Evolutionary conservation across 768 basidiomycete species (phyloP).

Genomic region (Pulveroboletus sp.): DNA sequence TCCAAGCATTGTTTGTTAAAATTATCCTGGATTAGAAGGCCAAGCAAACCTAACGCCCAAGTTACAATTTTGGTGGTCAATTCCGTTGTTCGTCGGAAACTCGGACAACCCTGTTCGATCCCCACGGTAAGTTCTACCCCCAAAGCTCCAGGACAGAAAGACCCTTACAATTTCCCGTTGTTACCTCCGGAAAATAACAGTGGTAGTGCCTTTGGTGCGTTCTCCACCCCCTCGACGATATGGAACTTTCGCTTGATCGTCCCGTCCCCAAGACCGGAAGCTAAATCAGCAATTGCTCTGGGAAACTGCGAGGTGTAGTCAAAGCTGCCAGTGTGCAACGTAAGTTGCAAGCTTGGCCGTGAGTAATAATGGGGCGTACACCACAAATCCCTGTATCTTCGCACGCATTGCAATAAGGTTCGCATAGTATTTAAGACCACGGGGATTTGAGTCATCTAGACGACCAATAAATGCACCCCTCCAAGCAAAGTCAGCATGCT

Average conservation of each 20-base stretch:
- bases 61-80: slow-evolving; percentile 6
- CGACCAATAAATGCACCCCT: background rate
- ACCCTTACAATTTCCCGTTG: slow-evolving; percentile 66
- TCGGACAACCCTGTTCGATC: slow-evolving; percentile 49
- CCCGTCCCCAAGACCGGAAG: slow-evolving; percentile 57
- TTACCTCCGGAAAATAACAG: slow-evolving; percentile 77
- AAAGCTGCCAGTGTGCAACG: slow-evolving; percentile 49
- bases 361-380: slow-evolving; percentile 47
- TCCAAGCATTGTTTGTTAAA: too few species aligned
- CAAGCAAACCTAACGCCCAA: background rate
- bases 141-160: background rate
- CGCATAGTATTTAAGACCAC: slow-evolving; percentile 64
- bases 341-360: slow-evolving; percentile 1
- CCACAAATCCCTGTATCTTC: slow-evolving; percentile 80
- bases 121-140: slow-evolving; percentile 1
- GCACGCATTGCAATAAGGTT: slow-evolving; percentile 76
- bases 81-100: slow-evolving; percentile 46
- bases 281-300: slow-evolving; percentile 56
- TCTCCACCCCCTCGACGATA: slow-evolving; percentile 70
- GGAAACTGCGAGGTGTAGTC: slow-evolving; percentile 69
- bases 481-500: background rate
- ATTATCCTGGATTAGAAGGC: background rate
- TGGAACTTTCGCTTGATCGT: slow-evolving; percentile 81
- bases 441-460: slow-evolving; percentile 56
- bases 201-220: slow-evolving; percentile 66